Percentiles rank a stretch among this genome's conserved stretches.
Evolutionary conservation across 2,329 filamentous ascomycete species (phyloP).

Genomic region (Colletotrichum tropicicola): DNA sequence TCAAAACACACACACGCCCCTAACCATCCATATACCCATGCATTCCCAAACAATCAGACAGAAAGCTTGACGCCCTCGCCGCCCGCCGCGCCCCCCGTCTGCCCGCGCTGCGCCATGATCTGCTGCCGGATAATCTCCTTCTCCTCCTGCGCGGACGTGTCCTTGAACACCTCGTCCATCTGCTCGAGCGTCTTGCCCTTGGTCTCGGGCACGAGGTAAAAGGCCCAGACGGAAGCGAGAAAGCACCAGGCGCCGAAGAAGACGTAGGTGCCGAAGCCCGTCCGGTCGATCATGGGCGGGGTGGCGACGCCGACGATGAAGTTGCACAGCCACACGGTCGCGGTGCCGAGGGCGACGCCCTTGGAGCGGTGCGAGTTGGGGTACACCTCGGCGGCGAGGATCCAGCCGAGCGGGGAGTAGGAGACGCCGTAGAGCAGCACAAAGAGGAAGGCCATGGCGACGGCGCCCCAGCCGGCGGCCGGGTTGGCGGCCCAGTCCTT

Average conservation of each 20-base stretch:
- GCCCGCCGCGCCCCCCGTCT: not conserved
- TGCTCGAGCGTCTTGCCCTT: conserved; percentile 63
- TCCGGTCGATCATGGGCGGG: conserved; percentile 61
- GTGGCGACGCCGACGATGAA: conserved; percentile 48
- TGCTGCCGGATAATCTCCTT: conserved; percentile 23
- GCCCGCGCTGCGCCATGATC: conserved; percentile 1
- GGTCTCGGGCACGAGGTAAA: conserved; percentile 67
- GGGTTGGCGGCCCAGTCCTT: conserved; percentile 7
- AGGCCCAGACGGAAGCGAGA: conserved; percentile 57
- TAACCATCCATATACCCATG: not conserved
- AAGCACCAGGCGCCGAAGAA: conserved; percentile 67
- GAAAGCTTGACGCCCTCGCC: not conserved
- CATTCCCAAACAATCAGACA: not conserved
- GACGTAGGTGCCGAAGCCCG: conserved; percentile 59
- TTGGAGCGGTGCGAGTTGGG: conserved; percentile 25
- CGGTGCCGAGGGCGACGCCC: conserved; percentile 39
- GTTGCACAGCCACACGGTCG: conserved; percentile 66
- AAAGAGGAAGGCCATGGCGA: conserved; percentile 35
- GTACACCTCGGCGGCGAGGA: conserved; percentile 11
- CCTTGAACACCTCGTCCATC: conserved; percentile 55
- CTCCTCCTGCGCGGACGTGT: conserved; percentile 17
- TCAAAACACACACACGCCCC: not conserved
- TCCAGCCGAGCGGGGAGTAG: conserved; percentile 32
- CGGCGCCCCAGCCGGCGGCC: not conserved
- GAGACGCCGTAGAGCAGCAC: conserved; percentile 41